Evolutionary conservation across 352 stramenopile genomes (phyloP).

Genomic region (Globisporangium recalcitrans): DNA sequence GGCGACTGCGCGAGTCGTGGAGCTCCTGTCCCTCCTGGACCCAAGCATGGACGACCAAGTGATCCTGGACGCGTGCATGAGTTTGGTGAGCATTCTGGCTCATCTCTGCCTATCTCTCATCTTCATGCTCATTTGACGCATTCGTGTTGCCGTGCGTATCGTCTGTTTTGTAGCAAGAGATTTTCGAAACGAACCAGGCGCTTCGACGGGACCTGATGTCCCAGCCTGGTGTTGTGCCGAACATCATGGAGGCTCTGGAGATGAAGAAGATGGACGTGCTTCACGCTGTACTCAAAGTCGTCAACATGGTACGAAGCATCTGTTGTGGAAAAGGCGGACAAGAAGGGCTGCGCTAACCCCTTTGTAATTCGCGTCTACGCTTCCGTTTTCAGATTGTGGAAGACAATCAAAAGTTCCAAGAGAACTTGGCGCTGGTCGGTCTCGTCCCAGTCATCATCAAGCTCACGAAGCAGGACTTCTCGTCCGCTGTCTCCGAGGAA

Average conservation of each 20-base stretch:
- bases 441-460: slow-evolving; percentile 90
- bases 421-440: slow-evolving; percentile 88
- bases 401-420: slow-evolving; percentile 88
- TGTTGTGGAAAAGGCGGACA: background rate
- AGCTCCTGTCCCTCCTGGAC: slow-evolving; percentile 70
- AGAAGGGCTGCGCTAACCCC: background rate
- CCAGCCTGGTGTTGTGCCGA: slow-evolving; percentile 87
- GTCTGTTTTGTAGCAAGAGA: slow-evolving; percentile 39
- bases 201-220: slow-evolving; percentile 84
- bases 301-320: slow-evolving; percentile 59
- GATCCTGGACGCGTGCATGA: slow-evolving; percentile 74
- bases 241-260: slow-evolving; percentile 91
- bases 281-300: slow-evolving; percentile 78
- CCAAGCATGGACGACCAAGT: slow-evolving; percentile 85
- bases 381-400: slow-evolving; percentile 62
- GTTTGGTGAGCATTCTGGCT: slow-evolving; percentile 33
- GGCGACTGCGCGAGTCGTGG: slow-evolving; percentile 63
- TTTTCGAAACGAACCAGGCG: slow-evolving; percentile 73
- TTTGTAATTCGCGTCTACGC: background rate
- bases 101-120: background rate
- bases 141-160: background rate
- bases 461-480: slow-evolving; percentile 59
- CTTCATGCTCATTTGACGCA: background rate
- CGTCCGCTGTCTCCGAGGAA: background rate
- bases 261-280: slow-evolving; percentile 89